Percentiles rank a stretch among this genome's conserved stretches.
phyloP scores from a whole-genome alignment of 257 asterid genomes.

The Lycium ferocissimum region DNA sequence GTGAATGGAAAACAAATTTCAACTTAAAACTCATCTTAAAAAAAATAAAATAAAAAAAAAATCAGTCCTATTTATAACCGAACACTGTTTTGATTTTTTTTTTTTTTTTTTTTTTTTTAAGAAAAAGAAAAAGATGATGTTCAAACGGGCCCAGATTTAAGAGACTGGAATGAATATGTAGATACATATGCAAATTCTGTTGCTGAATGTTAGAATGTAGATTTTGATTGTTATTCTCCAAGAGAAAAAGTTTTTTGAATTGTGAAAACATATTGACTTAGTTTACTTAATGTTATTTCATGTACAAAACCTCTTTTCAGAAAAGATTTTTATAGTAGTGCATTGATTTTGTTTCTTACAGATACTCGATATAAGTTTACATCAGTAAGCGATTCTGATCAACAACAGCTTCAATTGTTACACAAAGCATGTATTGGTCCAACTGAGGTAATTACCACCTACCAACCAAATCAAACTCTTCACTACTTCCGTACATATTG shows the following conservation, averaged over 20 bases:
- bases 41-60: too few species aligned
- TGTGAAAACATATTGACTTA: neutral
- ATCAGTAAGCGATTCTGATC: neutral
- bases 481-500: neutral
- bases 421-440: conserved; percentile 11
- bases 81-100: too few species aligned
- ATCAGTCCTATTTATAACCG: too few species aligned
- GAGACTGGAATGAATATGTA: too few species aligned
- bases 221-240: neutral
- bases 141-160: too few species aligned
- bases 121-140: too few species aligned
- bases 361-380: conserved; percentile 22
- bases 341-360: conserved; percentile 18
- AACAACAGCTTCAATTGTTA: conserved; percentile 23
- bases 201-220: neutral
- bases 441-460: conserved; percentile 9
- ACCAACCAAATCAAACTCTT: neutral
- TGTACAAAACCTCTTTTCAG: neutral
- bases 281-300: neutral
- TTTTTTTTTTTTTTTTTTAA: too few species aligned
- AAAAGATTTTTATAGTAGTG: too few species aligned
- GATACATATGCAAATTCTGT: neutral
- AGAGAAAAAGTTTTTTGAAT: neutral
- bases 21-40: too few species aligned
- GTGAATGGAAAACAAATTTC: too few species aligned